Evolutionary conservation across 495 filamentous ascomycete genomes (phyloP).

Genomic region (Trichoderma erinaceum): DNA sequence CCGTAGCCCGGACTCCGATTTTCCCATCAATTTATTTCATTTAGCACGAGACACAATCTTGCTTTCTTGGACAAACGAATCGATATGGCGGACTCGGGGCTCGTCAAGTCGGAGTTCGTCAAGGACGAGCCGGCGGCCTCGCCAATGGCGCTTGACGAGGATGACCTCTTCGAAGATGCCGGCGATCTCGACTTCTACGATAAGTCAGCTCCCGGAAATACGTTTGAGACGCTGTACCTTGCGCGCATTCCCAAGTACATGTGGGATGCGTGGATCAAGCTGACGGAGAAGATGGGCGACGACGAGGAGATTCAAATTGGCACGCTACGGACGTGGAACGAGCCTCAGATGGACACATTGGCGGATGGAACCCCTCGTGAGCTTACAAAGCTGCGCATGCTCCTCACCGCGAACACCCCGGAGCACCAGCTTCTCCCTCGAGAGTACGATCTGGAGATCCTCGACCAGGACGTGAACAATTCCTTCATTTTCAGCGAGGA

Average conservation of each 20-base stretch:
- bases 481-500: conserved; percentile 89
- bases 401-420: conserved; percentile 41
- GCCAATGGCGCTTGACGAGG: conserved; percentile 57
- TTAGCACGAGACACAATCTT: not conserved
- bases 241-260: conserved; percentile 71
- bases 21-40: not conserved
- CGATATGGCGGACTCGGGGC: conserved; percentile 34
- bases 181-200: conserved; percentile 75
- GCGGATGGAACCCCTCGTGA: conserved; percentile 38
- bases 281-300: conserved; percentile 46
- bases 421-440: conserved; percentile 65
- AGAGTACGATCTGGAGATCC: conserved; percentile 72
- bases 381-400: conserved; percentile 32
- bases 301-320: conserved; percentile 63
- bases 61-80: not conserved
- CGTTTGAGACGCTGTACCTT: conserved; percentile 56
- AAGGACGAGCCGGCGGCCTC: conserved; percentile 52
- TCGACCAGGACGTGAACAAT: conserved; percentile 59
- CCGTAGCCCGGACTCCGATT: not conserved
- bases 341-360: conserved; percentile 41
- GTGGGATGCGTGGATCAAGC: conserved; percentile 58
- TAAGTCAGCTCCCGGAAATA: conserved; percentile 30
- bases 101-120: conserved; percentile 56
- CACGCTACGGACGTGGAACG: conserved; percentile 59
- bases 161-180: conserved; percentile 81